Base-by-base conservation (phyloP, 495 filamentous ascomycete species). In the Lophium mytilinum region DNA sequence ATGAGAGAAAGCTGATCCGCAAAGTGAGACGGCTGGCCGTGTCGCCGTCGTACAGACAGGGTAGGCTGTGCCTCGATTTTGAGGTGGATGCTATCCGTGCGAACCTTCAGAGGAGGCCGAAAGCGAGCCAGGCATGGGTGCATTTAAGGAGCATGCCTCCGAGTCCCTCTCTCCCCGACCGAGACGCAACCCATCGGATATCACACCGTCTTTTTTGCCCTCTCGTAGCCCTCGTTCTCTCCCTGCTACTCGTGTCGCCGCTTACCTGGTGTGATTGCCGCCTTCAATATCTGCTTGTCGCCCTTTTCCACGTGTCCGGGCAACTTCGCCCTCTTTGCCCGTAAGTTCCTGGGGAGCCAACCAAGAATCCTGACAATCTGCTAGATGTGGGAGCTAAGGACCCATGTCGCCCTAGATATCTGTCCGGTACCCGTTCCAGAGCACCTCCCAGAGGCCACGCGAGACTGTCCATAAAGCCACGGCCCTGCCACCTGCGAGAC, bases 241-340 rank as follows among this genome's bases (percentile, higher is more conserved):
- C 39, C 39, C 39, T 41, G 11, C 39, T 2, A 41, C 12, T 17
- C 11, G 21, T 24, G 17, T 24, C 45, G 9, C 0, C 45, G 45
- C 45, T 48, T 48, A 48, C 45, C 41, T 24, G 17, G 21, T 48
- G 24, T 48, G 17, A 24, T 48, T 24, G 45, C 7, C 45, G 45
- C 45, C 45, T 48, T 48, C 17, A 48, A 48, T 48, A 48, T 48
- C 45, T 30, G 24, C 17, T 21, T 48, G 18, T 48, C 45, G 45
- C 45, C 45, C 45, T 48, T 48, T 12, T 24, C 21, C 7, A 30
- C 15, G 45, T 48, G 45, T 9, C 21, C 21, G 21, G 21, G 45
- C 21, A 48, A 30, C 17, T 6, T 48, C 45, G 45, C 45, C 45
- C 45, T 48, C 45, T 48, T 48, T 24, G 21, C 33, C 45, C 5